Evolutionary conservation across 768 basidiomycete genomes (phyloP).

Genomic region (Lepiota venenata): DNA sequence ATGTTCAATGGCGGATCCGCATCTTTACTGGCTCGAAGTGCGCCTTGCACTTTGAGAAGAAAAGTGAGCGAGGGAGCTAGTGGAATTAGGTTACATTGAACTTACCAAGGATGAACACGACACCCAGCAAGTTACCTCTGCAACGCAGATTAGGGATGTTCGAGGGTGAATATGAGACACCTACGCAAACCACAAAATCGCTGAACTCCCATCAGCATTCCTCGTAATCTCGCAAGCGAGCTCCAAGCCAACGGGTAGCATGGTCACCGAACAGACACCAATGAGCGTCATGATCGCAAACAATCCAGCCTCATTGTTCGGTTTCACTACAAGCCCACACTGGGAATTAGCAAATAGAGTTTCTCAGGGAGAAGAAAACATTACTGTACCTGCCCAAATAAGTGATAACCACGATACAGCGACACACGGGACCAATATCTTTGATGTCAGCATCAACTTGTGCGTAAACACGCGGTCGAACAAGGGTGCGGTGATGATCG

Average conservation of each 20-base stretch:
- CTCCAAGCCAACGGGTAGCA: slow-evolving; percentile 77
- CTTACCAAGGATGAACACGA: slow-evolving; percentile 62
- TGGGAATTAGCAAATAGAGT: not conserved
- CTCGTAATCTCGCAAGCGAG: slow-evolving; percentile 77
- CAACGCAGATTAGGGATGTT: not conserved
- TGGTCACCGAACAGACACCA: slow-evolving; percentile 59
- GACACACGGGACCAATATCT: slow-evolving; percentile 58
- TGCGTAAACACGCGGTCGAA: slow-evolving; percentile 84
- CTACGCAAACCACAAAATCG: slow-evolving; percentile 73
- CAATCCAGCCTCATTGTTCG: slow-evolving; percentile 54
- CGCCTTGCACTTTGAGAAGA: slow-evolving; percentile 49
- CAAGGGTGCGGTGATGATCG: slow-evolving; percentile 66
- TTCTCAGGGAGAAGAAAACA: not conserved
- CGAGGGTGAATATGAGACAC: slow-evolving; percentile 21
- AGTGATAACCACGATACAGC: slow-evolving; percentile 66
- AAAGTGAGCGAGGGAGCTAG: not conserved
- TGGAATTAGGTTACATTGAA: not conserved
- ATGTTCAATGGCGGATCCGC: slow-evolving; percentile 75
- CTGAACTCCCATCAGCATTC: slow-evolving; percentile 75
- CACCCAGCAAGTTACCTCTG: slow-evolving; percentile 65
- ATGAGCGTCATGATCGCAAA: slow-evolving; percentile 69
- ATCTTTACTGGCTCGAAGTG: slow-evolving; percentile 57
- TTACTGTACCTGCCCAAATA: slow-evolving; percentile 71
- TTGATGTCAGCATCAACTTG: slow-evolving; percentile 57
- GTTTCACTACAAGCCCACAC: slow-evolving; percentile 42